These are phyloP conservation scores for Areca catechu DNA, from an alignment of 176 grass and related monocot genomes.

Conservation along the genomic window DNA sequence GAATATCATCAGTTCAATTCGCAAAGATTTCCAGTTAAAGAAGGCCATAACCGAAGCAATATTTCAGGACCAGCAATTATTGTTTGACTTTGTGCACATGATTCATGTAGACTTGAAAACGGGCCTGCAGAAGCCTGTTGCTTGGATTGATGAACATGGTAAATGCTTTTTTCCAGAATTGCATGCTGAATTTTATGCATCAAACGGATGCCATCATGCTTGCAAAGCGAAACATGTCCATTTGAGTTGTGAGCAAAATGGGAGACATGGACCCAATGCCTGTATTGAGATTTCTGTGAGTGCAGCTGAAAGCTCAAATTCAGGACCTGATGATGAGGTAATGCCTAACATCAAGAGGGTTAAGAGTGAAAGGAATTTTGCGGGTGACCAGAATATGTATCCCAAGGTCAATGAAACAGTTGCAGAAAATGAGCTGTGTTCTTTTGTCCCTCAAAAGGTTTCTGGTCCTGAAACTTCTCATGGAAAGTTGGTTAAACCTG, in stretches of 20 bases:
- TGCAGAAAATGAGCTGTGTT: constrained; percentile 54
- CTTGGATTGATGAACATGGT: constrained; percentile 74
- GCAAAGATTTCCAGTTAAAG: constrained; percentile 52
- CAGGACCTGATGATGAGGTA: constrained; percentile 44
- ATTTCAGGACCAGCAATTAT: constrained; percentile 34
- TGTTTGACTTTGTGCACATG: constrained; percentile 90
- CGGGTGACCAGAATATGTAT: constrained; percentile 4
- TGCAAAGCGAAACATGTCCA: constrained; percentile 24
- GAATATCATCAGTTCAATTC: constrained; percentile 50
- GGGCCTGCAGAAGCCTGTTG: constrained; percentile 57
- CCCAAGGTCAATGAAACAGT: constrained; percentile 35
- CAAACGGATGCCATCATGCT: constrained; percentile 31
- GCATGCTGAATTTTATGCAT: constrained; percentile 20
- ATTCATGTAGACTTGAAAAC: constrained; percentile 43
- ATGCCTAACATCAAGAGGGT: constrained; percentile 38
- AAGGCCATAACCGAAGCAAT: constrained; percentile 63
- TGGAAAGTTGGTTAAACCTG: constrained; percentile 21
- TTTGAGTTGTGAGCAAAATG: constrained; percentile 30
- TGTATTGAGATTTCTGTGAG: constrained; percentile 34
- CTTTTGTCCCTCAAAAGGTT: constrained; percentile 23
- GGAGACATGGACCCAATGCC: constrained; percentile 21
- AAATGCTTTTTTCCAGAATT: constrained; percentile 68
- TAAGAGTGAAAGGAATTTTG: constrained; percentile 25
- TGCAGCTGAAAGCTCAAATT: constrained; percentile 81
- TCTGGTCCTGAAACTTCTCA: constrained; percentile 15